These are phyloP conservation scores for Backusella australiensis DNA, from an alignment of 192 early-diverging fungal genomes.

Conservation along the genomic window DNA sequence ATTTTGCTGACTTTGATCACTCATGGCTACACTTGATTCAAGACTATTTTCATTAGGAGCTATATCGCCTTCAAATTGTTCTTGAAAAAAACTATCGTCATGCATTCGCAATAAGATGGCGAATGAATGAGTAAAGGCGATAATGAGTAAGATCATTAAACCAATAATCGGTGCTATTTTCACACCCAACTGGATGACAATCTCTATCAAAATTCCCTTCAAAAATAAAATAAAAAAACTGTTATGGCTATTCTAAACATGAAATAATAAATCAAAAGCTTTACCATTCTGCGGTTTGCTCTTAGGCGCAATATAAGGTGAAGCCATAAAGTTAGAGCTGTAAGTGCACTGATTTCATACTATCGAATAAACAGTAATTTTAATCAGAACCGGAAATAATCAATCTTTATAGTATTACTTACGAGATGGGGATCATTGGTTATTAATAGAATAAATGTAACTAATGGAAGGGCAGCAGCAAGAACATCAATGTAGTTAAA, in stretches of 20 bases:
- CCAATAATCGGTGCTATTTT: not conserved
- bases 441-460: not conserved
- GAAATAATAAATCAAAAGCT: not conserved
- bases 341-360: not conserved
- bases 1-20: no score
- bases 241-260: not conserved
- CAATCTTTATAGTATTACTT: not conserved
- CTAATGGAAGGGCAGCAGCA: not conserved
- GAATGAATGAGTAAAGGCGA: slow-evolving; percentile 10
- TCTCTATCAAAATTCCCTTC: slow-evolving; percentile 10
- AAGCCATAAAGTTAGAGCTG: slow-evolving; percentile 6
- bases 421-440: not conserved
- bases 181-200: not conserved
- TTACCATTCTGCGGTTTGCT: not conserved
- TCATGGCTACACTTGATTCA: not conserved
- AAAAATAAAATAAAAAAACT: not conserved
- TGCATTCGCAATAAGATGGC: not conserved
- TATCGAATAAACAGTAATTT: not conserved
- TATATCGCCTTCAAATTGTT: not conserved
- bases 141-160: not conserved
- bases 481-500: not conserved
- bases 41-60: no score
- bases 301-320: slow-evolving; percentile 9
- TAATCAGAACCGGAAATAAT: no score
- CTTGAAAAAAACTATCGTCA: not conserved